Evolutionary conservation across 176 grass and related monocot genomes (phyloP).

Genomic region (Lolium rigidum): DNA sequence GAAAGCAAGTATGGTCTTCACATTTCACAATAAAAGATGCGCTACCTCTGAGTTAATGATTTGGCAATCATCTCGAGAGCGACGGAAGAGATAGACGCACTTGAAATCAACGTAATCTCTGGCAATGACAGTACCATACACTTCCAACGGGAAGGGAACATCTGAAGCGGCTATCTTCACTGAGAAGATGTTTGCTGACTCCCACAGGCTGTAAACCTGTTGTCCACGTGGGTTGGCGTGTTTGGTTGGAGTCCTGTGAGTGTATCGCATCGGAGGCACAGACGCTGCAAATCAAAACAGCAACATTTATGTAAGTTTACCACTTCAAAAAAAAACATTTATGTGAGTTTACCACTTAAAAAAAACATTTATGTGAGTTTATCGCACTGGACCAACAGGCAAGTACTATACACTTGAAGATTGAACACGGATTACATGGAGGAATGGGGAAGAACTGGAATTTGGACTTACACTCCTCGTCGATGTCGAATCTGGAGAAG

Average conservation of each 20-base stretch:
- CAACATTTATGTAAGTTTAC: neutral
- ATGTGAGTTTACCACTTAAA: too few relatives aligned
- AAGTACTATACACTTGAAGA: neutral
- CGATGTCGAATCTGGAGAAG: constrained; percentile 3
- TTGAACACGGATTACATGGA: neutral
- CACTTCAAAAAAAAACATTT: too few relatives aligned
- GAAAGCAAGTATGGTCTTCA: neutral
- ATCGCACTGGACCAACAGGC: neutral
- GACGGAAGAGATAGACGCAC: constrained; percentile 15
- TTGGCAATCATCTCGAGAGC: neutral
- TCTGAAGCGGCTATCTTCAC: neutral
- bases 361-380: neutral
- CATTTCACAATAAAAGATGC: neutral
- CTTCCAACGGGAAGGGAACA: neutral
- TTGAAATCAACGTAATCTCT: constrained; percentile 20
- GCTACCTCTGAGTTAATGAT: neutral
- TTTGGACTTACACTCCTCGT: constrained; percentile 2
- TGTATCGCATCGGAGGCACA: constrained; percentile 3
- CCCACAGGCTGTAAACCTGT: neutral
- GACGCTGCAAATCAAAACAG: neutral
- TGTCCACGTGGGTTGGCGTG: neutral
- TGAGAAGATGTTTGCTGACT: neutral
- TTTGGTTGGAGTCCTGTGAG: neutral
- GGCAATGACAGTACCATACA: constrained; percentile 12
- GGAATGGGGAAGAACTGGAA: neutral